Percentiles rank a stretch among this genome's conserved stretches.
Evolutionary conservation across 495 filamentous ascomycete genomes (phyloP).

Genomic region (Lepidopterella palustris): DNA sequence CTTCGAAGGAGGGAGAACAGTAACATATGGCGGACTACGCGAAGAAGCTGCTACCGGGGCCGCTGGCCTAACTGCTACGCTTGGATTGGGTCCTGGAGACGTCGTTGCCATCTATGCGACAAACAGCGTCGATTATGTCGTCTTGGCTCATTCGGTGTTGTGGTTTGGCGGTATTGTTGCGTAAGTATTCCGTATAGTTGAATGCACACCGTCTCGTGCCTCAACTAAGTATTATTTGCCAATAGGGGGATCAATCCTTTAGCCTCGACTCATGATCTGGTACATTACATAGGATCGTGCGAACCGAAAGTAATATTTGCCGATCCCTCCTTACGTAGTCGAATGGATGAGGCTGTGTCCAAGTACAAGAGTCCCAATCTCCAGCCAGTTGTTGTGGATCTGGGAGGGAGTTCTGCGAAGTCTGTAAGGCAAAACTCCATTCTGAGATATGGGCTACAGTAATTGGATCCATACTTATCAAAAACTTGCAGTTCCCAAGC

Average conservation of each 20-base stretch:
- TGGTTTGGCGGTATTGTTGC: constrained; percentile 13
- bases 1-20: constrained; percentile 1
- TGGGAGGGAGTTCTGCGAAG: too few relatives aligned
- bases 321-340: too few relatives aligned
- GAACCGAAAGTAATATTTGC: not conserved
- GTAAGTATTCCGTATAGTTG: constrained; percentile 6
- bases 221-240: not conserved
- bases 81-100: constrained; percentile 5
- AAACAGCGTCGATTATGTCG: constrained; percentile 13
- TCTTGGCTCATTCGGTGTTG: constrained; percentile 11
- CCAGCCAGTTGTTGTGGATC: too few relatives aligned
- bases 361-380: too few relatives aligned
- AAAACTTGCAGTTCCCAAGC: too few relatives aligned
- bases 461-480: too few relatives aligned
- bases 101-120: constrained; percentile 13
- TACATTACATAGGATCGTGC: not conserved
- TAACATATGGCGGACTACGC: constrained; percentile 17
- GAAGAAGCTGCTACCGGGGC: constrained; percentile 8
- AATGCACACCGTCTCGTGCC: too few relatives aligned
- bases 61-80: constrained; percentile 7
- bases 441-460: too few relatives aligned
- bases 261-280: not conserved
- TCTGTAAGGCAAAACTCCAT: too few relatives aligned
- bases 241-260: constrained; percentile 17
- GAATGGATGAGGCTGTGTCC: too few relatives aligned